Conservation (phyloP, 306 rosid genomes). For the apple (Malus domestica) region ASM211411v1 NC_041793.1:30164501-30165000, state of each 20-base stretch:
- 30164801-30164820: constrained; percentile 67
- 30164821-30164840: constrained; percentile 63
- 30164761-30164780: constrained; percentile 96
- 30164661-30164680: constrained; percentile 22
- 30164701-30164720: neutral
- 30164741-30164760: constrained; percentile 85
- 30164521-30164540: constrained; percentile 16
- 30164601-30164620: neutral
- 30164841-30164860: constrained; percentile 34
- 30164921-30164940: constrained; percentile 70
- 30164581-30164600: neutral
- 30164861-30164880: constrained; percentile 58
- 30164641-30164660: constrained; percentile 14
- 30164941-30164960: constrained; percentile 73
- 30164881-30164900: constrained; percentile 78
- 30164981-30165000: constrained; percentile 66
- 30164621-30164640: constrained; percentile 15
- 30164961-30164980: constrained; percentile 64
- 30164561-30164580: neutral
- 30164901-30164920: constrained; percentile 78
- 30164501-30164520: constrained; percentile 16
- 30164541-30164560: constrained; percentile 45
- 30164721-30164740: neutral
- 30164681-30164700: neutral
- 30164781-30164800: constrained; percentile 78